Evolutionary conservation across 2,329 filamentous ascomycete species (phyloP).

Genomic region (Penicillium expansum): DNA sequence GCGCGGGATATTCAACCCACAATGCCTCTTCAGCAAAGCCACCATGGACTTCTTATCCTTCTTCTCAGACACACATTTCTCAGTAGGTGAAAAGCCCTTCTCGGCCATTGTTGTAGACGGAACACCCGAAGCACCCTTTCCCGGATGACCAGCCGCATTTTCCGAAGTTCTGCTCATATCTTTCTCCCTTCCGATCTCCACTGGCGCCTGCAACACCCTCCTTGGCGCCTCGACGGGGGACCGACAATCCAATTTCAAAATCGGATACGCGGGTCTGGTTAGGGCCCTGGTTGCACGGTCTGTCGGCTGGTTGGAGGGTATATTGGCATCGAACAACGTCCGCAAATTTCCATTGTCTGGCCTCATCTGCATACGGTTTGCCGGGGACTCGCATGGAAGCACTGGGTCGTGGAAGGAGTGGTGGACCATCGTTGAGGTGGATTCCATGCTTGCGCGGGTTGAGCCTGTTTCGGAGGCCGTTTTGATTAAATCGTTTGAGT

Average conservation of each 20-base stretch:
- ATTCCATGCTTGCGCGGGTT: slow-evolving; percentile 13
- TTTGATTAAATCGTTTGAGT: slow-evolving; percentile 23
- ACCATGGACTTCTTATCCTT: slow-evolving; percentile 17
- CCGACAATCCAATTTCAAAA: slow-evolving; percentile 19
- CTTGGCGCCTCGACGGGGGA: slow-evolving; percentile 12
- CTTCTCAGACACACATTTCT: neutral
- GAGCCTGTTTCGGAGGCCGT: slow-evolving; percentile 15
- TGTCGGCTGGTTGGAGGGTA: neutral
- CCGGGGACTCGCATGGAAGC: slow-evolving; percentile 11
- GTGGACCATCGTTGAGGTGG: slow-evolving; percentile 16
- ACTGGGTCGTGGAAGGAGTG: slow-evolving; percentile 10
- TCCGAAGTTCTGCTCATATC: neutral
- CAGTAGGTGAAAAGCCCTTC: neutral
- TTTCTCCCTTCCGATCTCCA: slow-evolving; percentile 7
- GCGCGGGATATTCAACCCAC: slow-evolving; percentile 13
- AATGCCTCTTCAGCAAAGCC: slow-evolving; percentile 13
- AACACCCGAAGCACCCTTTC: neutral
- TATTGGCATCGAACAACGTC: slow-evolving; percentile 12
- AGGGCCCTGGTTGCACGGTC: slow-evolving; percentile 6
- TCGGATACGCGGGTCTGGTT: slow-evolving; percentile 17
- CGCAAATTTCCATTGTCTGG: slow-evolving; percentile 13
- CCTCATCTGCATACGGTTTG: slow-evolving; percentile 7
- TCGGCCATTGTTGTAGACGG: neutral
- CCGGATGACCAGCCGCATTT: no score
- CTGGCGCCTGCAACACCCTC: slow-evolving; percentile 6